phyloP scores from a whole-genome alignment of 2,329 filamentous ascomycete genomes.

The Coleophoma crateriformis region DNA sequence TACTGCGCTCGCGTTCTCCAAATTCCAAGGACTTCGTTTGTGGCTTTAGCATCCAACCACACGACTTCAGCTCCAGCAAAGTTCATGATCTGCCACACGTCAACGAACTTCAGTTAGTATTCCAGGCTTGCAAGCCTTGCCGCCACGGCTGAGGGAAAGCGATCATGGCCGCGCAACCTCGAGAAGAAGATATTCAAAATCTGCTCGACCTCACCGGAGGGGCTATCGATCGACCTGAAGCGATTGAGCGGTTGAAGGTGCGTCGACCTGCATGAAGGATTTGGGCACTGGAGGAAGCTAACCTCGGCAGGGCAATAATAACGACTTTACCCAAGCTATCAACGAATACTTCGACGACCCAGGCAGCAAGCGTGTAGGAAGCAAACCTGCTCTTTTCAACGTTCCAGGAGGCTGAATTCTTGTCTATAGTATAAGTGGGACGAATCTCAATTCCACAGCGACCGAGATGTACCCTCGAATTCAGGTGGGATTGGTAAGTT shows the following conservation, averaged over 20 bases:
- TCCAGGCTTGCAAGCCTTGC: no score
- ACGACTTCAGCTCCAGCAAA: no score
- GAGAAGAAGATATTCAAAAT: constrained; percentile 14
- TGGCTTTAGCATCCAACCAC: no score
- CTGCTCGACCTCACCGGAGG: constrained; percentile 9
- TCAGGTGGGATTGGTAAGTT: constrained; percentile 39
- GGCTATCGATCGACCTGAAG: constrained; percentile 12
- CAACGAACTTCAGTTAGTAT: no score
- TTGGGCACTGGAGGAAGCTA: constrained; percentile 5
- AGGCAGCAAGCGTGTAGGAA: constrained; percentile 7
- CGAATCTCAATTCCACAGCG: constrained; percentile 45
- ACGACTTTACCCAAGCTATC: constrained; percentile 42
- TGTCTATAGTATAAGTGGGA: constrained; percentile 48
- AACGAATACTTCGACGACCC: constrained; percentile 47
- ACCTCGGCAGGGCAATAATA: constrained; percentile 34
- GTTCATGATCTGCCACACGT: no score
- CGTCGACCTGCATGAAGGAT: background rate
- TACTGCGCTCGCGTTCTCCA: no score
- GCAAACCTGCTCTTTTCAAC: no score
- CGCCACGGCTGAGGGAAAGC: no score
- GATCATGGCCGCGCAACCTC: constrained; percentile 12
- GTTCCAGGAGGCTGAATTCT: no score
- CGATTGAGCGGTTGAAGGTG: constrained; percentile 22
- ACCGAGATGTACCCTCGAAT: constrained; percentile 44
- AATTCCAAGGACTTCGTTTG: no score